A percentile compares a stretch with the other conserved stretches of the same genome.
These are phyloP conservation scores for Vitis rupestris DNA, from an alignment of 164 flowering plant species.

Conservation along the genomic window DNA sequence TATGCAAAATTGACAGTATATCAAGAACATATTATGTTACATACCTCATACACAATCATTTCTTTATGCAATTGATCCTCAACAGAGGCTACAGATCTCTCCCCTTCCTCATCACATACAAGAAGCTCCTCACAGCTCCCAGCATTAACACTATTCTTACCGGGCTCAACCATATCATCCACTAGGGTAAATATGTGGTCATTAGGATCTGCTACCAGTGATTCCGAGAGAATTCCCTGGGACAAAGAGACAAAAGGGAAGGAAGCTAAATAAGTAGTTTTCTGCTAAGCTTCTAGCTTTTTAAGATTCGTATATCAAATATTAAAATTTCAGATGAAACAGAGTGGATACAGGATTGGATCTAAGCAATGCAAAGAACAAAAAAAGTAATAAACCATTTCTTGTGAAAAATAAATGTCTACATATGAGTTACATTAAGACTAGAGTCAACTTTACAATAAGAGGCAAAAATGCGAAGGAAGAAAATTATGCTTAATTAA, in stretches of 20 bases:
- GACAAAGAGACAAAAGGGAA: background rate
- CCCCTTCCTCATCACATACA: slow-evolving; percentile 82
- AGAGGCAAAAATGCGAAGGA: too few species aligned
- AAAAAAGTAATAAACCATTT: too few species aligned
- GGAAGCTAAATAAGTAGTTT: background rate
- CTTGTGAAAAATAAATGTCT: too few species aligned
- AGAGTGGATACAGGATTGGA: too few species aligned
- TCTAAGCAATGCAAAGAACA: too few species aligned
- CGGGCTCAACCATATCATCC: slow-evolving; percentile 59
- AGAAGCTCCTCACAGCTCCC: slow-evolving; percentile 65
- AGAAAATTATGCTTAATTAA: too few species aligned
- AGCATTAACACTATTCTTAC: slow-evolving; percentile 41
- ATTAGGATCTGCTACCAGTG: slow-evolving; percentile 49
- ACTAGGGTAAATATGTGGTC: slow-evolving; percentile 63
- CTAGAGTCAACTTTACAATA: too few species aligned
- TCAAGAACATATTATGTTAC: slow-evolving; percentile 3
- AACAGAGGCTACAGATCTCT: slow-evolving; percentile 73
- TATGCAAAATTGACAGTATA: background rate
- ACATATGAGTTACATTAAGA: too few species aligned
- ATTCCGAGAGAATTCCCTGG: slow-evolving; percentile 78
- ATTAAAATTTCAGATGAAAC: too few species aligned
- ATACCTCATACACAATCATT: slow-evolving; percentile 95
- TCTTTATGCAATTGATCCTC: slow-evolving; percentile 90
- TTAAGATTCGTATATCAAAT: background rate
- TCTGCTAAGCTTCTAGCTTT: background rate